Base-by-base conservation (phyloP, 73 alveolate genomes). In the Effrenium voratum region DNA sequence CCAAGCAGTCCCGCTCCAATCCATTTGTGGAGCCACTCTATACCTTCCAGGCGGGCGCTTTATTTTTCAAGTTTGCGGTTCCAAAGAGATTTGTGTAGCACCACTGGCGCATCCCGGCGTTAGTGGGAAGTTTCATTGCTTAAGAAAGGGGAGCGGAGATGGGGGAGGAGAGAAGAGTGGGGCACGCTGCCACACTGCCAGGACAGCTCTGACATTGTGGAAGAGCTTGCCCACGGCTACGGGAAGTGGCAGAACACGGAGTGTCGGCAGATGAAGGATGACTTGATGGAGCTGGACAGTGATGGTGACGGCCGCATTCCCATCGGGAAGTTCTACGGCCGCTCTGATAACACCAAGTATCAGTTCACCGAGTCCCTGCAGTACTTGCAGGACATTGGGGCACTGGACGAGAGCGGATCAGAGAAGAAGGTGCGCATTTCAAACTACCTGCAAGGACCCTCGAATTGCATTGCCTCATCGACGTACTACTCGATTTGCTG, bases 161-260 rank as follows among this genome's bases (percentile, higher is more conserved):
- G n/a, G n/a, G n/a, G n/a, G n/a, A n/a, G n/a, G n/a, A n/a, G n/a
- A n/a, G n/a, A n/a, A n/a, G n/a, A n/a, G n/a, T n/a, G n/a, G n/a
- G n/a, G n/a, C n/a, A n/a, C n/a, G n/a, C n/a, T n/a, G n/a, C n/a
- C n/a, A n/a, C n/a, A n/a, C 30, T 15, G 36, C 59, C 94, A 87
- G 95, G 84, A 87, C 60, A 66, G 52, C 6, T 34, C 73, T 43
- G 70, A n/a, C 38, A 63, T 91, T 32, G 98, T 91, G 38, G 88
- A 40, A 16, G 98, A 91, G 55, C 44, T 91, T 76, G 90, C 98
- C 24, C 90, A 72, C 38, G 57, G 88, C 52, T 91, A 91, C 60
- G 98, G 98, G 57, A 70, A 72, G 98, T 91, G 98, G 98, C 98
- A 91, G 77, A 68, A 91, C 59, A 52, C 43, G 36, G 98, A 91